Evolutionary conservation across 352 stramenopile species (phyloP).

Genomic region (Thraustotheca clavata): DNA sequence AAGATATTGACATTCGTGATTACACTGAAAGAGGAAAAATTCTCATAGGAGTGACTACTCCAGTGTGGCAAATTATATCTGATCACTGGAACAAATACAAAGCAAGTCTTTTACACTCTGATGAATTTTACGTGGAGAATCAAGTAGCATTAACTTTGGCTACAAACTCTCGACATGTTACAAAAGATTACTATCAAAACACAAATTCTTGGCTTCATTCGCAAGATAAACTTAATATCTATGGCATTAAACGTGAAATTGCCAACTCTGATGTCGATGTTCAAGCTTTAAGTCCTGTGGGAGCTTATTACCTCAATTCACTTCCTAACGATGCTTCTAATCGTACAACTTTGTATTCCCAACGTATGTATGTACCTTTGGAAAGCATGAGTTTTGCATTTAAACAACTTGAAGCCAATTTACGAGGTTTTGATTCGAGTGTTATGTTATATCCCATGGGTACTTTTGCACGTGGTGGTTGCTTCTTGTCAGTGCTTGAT

Average conservation of each 20-base stretch:
- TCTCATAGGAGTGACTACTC: slow-evolving; percentile 35
- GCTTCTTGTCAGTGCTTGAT: slow-evolving; percentile 63
- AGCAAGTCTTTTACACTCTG: slow-evolving; percentile 51
- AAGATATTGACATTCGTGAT: slow-evolving; percentile 31
- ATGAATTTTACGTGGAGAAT: slow-evolving; percentile 44
- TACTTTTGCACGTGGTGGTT: slow-evolving; percentile 56
- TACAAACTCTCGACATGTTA: slow-evolving; percentile 14
- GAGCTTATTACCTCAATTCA: slow-evolving; percentile 8
- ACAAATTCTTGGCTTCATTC: slow-evolving; percentile 29
- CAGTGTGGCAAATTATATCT: slow-evolving; percentile 53
- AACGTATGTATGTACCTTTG: slow-evolving; percentile 35
- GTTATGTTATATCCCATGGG: slow-evolving; percentile 63
- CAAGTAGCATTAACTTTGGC: background rate
- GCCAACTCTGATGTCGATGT: no score
- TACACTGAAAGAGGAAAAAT: slow-evolving; percentile 30
- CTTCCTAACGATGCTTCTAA: slow-evolving; percentile 21
- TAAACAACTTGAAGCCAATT: slow-evolving; percentile 44
- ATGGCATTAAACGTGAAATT: slow-evolving; percentile 38
- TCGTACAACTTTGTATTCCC: background rate
- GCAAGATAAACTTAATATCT: slow-evolving; percentile 40
- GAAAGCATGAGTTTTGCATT: slow-evolving; percentile 60
- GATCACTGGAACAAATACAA: slow-evolving; percentile 54
- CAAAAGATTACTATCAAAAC: background rate
- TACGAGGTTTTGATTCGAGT: slow-evolving; percentile 40
- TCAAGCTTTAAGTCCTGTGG: background rate